A percentile compares a stretch with the other conserved stretches of the same genome.
Evolutionary conservation across 805 yeast genomes (phyloP).

Genomic region (Lachancea nothofagi): DNA sequence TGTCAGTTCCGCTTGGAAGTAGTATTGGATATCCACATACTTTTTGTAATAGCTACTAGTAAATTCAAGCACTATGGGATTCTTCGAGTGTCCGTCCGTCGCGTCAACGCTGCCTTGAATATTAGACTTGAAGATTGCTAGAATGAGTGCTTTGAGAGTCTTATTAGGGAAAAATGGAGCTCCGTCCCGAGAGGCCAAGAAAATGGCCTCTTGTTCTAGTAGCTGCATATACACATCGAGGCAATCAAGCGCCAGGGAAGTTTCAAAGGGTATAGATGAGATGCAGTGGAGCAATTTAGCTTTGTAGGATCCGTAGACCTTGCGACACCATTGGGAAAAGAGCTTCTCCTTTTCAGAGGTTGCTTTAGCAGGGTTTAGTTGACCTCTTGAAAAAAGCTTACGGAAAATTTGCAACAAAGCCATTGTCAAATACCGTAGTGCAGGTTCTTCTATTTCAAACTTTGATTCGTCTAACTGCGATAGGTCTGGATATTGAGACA

Average conservation of each 20-base stretch:
- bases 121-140: conserved; percentile 34
- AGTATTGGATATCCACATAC: conserved; percentile 75
- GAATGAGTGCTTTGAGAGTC: conserved; percentile 41
- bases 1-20: conserved; percentile 53
- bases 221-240: conserved; percentile 53
- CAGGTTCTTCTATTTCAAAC: conserved; percentile 16
- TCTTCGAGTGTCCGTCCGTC: conserved; percentile 38
- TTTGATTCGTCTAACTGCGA: conserved; percentile 11
- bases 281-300: conserved; percentile 39
- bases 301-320: conserved; percentile 53
- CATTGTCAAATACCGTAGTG: conserved; percentile 27
- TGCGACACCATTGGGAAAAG: conserved; percentile 59
- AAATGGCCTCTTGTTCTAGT: conserved; percentile 48
- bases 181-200: conserved; percentile 44
- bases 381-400: conserved; percentile 30
- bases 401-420: conserved; percentile 31
- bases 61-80: conserved; percentile 51
- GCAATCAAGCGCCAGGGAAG: conserved; percentile 47
- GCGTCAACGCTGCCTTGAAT: conserved; percentile 41
- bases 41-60: conserved; percentile 46
- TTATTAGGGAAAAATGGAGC: conserved; percentile 61
- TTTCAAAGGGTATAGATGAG: conserved; percentile 35
- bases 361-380: conserved; percentile 21
- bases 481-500: conserved; percentile 19
- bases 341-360: conserved; percentile 41